Percentiles rank a stretch among this genome's conserved stretches.
These are phyloP conservation scores for Zygoascus meyerae DNA, from an alignment of 1,139 yeast genomes.

Conservation along the genomic window DNA sequence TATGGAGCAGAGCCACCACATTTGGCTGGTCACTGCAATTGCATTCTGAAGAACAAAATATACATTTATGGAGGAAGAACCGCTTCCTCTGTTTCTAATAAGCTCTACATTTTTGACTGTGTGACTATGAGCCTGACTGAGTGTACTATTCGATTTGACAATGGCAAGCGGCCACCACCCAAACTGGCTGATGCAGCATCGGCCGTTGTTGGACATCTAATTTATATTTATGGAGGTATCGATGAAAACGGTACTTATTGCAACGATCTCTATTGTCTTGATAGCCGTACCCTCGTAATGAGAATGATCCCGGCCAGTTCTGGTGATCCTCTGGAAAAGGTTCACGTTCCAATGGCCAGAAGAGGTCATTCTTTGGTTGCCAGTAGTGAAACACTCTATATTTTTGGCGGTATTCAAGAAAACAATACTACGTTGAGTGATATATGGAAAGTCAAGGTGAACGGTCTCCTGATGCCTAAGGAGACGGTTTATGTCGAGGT, in stretches of 20 bases:
- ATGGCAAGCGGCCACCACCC: constrained; percentile 19
- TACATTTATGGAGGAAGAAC: constrained; percentile 24
- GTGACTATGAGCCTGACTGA: constrained; percentile 17
- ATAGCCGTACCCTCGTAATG: constrained; percentile 16
- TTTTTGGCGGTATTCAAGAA: constrained; percentile 23
- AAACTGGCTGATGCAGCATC: constrained; percentile 20
- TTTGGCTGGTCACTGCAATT: constrained; percentile 21
- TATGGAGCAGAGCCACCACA: constrained; percentile 26
- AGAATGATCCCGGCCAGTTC: constrained; percentile 6
- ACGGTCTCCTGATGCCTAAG: constrained; percentile 8
- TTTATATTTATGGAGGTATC: constrained; percentile 24
- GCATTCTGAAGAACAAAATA: constrained; percentile 16
- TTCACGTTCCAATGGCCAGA: constrained; percentile 15
- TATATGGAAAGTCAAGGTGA: constrained; percentile 21
- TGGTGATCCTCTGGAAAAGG: constrained; percentile 7
- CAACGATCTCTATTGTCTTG: constrained; percentile 18
- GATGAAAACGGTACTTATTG: constrained; percentile 16
- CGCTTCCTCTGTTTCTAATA: constrained; percentile 17
- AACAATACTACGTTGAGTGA: constrained; percentile 19
- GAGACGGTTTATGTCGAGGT: constrained; percentile 18
- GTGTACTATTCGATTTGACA: constrained; percentile 11
- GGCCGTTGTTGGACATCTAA: constrained; percentile 15
- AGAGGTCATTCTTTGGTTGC: constrained; percentile 22
- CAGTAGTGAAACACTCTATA: constrained; percentile 13
- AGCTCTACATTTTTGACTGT: constrained; percentile 22